Evolutionary conservation across 495 filamentous ascomycete genomes (phyloP), one percentile per base, ranked within the genome.

Genomic region (Daldinia grandis): DNA sequence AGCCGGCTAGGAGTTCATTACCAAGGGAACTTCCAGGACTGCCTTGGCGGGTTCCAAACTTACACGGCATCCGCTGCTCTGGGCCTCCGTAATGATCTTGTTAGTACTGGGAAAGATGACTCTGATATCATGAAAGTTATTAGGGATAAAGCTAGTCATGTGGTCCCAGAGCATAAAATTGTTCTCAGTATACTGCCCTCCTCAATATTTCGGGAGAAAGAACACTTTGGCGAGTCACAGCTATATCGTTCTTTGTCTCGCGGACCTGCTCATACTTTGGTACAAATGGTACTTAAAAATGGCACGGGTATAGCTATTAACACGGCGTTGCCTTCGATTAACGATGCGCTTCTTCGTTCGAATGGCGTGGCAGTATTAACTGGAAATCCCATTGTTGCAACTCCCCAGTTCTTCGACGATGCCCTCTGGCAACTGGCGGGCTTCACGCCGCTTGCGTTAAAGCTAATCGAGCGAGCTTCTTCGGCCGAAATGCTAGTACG

Each of bases 1-100:
- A 93, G 91, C 77, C 92, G 93, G 58, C 88, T 99, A 15, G 94
- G 95, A 1, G 90, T 92, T 21, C 89, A 93, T 35, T 99, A 99
- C 73, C 88, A 91, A 77, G 95, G 95, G 1, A 98, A 98, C 75
- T 97, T 95, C 72, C 95, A 99, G 76, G 95, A 99, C 76, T 94
- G 93, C 67, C 84, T 99, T 21, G 95, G 95, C 9, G 95, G 94
- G 15, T 97, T 99, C 74, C 94, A 98, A 75, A 99, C 95, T 0
- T 99, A 98, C 76, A 90, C 90, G 66, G 94, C 96, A n/a, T 98
- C 96, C 25, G 94, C 95, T 17, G 88, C 92, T 27, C 81, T 99
- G 27, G 94, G 95, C 63, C 84, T 98, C 58, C 91, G 93, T 56
- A 97, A 98, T 76, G 95, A 99, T 75, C 86, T 92, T 55, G 86